Evolutionary conservation across 2,329 filamentous ascomycete genomes (phyloP).

Genomic region (Juglanconis oblonga): DNA sequence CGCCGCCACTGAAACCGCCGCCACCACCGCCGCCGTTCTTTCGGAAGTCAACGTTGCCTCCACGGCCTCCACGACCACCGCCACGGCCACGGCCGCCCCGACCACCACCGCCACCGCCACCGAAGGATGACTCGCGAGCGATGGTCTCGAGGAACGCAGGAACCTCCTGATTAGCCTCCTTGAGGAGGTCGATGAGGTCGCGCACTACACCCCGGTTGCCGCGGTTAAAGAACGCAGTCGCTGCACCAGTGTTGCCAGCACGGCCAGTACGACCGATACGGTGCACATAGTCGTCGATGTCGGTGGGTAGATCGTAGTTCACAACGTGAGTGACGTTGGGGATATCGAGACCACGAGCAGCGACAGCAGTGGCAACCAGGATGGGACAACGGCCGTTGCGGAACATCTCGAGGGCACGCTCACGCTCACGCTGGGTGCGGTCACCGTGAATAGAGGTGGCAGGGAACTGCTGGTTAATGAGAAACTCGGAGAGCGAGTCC

Average conservation of each 20-base stretch:
- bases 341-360: slow-evolving; percentile 87
- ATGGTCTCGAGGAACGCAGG: slow-evolving; percentile 95
- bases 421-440: slow-evolving; percentile 97
- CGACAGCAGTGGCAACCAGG: slow-evolving; percentile 93
- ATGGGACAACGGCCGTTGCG: slow-evolving; percentile 93
- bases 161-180: slow-evolving; percentile 98
- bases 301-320: slow-evolving; percentile 99
- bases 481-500: slow-evolving; percentile 93
- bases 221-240: slow-evolving; percentile 99
- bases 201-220: slow-evolving; percentile 97
- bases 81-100: slow-evolving; percentile 67
- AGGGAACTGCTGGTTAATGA: slow-evolving; percentile 98
- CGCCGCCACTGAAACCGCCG: slow-evolving; percentile 25
- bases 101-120: slow-evolving; percentile 63
- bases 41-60: slow-evolving; percentile 54
- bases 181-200: slow-evolving; percentile 93
- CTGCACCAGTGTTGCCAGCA: slow-evolving; percentile 98
- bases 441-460: slow-evolving; percentile 98
- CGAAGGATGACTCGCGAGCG: slow-evolving; percentile 87
- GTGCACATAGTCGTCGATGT: slow-evolving; percentile 98
- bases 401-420: slow-evolving; percentile 97
- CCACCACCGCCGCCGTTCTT: slow-evolving; percentile 37
- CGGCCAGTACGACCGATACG: slow-evolving; percentile 99
- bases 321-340: slow-evolving; percentile 96
- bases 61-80: slow-evolving; percentile 58